Percentiles rank a stretch among this genome's conserved stretches.
Evolutionary conservation across 768 basidiomycete genomes (phyloP).

Genomic region (Boletus rufocinnamomeus): DNA sequence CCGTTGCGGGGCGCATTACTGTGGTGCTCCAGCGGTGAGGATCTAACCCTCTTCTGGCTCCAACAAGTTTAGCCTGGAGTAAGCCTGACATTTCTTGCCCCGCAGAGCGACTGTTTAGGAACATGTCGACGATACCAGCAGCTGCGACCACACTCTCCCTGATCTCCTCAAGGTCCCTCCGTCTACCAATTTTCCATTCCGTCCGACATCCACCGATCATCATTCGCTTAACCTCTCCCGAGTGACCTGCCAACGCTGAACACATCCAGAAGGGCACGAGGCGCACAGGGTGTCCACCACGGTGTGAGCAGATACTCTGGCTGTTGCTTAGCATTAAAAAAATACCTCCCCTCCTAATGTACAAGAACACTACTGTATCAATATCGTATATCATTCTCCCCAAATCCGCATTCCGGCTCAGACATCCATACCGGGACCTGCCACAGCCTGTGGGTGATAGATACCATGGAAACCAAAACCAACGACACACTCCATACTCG

Average conservation of each 20-base stretch:
- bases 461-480: constrained; percentile 42
- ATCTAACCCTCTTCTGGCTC: neutral
- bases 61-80: too few relatives aligned
- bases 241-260: neutral
- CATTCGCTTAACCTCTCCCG: too few relatives aligned
- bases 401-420: constrained; percentile 7
- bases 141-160: neutral
- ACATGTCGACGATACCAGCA: neutral
- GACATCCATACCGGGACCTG: constrained; percentile 23
- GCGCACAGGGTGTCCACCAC: neutral
- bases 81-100: neutral
- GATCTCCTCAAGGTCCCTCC: neutral
- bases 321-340: neutral
- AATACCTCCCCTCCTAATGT: neutral
- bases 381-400: neutral
- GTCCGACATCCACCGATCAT: neutral
- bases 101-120: neutral
- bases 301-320: neutral
- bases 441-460: constrained; percentile 15
- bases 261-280: neutral
- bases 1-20: constrained; percentile 10
- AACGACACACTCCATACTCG: constrained; percentile 35
- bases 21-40: constrained; percentile 4
- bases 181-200: neutral
- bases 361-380: constrained; percentile 1